phyloP scores from a whole-genome alignment of 352 stramenopile species.

The Pythium scleroteichum region DNA sequence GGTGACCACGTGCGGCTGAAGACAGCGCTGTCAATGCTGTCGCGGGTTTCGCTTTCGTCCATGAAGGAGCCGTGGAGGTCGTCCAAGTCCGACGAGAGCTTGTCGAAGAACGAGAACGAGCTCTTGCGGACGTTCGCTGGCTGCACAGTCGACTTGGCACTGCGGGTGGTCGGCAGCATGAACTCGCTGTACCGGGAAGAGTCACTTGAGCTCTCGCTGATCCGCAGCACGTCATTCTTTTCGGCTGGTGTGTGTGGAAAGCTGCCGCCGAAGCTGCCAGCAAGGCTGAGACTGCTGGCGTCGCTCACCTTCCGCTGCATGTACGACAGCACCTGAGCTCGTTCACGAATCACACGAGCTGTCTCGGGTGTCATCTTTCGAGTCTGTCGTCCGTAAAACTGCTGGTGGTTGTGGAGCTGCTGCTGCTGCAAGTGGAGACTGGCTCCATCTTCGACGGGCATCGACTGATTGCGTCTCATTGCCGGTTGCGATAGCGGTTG shows the following conservation, averaged over 20 bases:
- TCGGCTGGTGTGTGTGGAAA: slow-evolving; percentile 58
- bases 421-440: slow-evolving; percentile 23
- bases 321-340: slow-evolving; percentile 85
- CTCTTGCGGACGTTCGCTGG: slow-evolving; percentile 46
- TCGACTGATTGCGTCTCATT: slow-evolving; percentile 27
- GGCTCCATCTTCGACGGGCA: slow-evolving; percentile 12
- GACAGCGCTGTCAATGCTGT: slow-evolving; percentile 30
- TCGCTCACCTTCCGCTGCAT: slow-evolving; percentile 86
- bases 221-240: slow-evolving; percentile 33
- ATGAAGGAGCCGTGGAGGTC: slow-evolving; percentile 49
- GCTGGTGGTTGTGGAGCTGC: slow-evolving; percentile 27
- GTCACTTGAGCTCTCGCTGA: slow-evolving; percentile 74
- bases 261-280: slow-evolving; percentile 8
- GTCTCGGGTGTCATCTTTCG: slow-evolving; percentile 41
- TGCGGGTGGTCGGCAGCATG: slow-evolving; percentile 43
- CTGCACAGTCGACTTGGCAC: slow-evolving; percentile 37
- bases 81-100: slow-evolving; percentile 72
- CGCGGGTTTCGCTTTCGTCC: slow-evolving; percentile 31
- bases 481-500: slow-evolving; percentile 12
- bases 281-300: slow-evolving; percentile 63
- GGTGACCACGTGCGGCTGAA: slow-evolving; percentile 33
- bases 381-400: slow-evolving; percentile 22
- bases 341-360: slow-evolving; percentile 75
- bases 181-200: slow-evolving; percentile 55
- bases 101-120: slow-evolving; percentile 89